phyloP scores from a whole-genome alignment of 1,139 yeast genomes.

The Kodamaea derodonti region DNA sequence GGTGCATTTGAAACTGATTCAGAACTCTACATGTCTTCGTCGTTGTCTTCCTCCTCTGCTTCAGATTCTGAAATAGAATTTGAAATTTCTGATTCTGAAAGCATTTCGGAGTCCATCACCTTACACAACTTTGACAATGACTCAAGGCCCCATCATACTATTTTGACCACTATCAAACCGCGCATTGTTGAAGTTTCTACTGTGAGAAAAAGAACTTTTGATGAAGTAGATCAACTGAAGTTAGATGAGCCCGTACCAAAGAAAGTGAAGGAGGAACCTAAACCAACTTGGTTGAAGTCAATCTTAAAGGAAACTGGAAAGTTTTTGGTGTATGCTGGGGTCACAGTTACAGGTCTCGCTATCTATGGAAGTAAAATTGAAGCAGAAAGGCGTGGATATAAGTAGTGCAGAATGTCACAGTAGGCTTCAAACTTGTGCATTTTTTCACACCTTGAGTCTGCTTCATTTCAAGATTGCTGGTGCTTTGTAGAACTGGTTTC shows the following conservation, averaged over 20 bases:
- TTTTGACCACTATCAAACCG: too few species aligned
- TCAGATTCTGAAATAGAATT: conserved; percentile 5
- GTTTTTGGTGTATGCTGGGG: conserved; percentile 30
- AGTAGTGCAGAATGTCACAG: too few species aligned
- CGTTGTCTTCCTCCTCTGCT: neutral
- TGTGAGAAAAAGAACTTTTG: conserved; percentile 7
- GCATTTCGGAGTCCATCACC: conserved; percentile 1
- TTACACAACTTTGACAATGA: conserved; percentile 3
- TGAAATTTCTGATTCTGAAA: neutral
- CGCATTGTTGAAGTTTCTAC: too few species aligned
- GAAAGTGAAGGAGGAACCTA: conserved; percentile 7
- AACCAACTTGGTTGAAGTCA: conserved; percentile 13
- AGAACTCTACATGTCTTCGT: neutral
- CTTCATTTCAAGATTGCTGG: too few species aligned
- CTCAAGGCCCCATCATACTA: conserved; percentile 2
- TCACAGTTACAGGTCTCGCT: conserved; percentile 39
- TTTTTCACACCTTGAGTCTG: too few species aligned
- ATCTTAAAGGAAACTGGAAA: conserved; percentile 32
- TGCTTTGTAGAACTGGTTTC: neutral
- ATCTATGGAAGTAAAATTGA: conserved; percentile 27
- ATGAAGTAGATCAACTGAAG: conserved; percentile 6
- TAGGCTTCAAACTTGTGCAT: too few species aligned
- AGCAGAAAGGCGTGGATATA: conserved; percentile 4
- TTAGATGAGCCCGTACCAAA: conserved; percentile 3
- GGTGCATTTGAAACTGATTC: neutral